phyloP scores from a whole-genome alignment of 1,139 yeast genomes.

The Kurtzmaniella quercitrusa region DNA sequence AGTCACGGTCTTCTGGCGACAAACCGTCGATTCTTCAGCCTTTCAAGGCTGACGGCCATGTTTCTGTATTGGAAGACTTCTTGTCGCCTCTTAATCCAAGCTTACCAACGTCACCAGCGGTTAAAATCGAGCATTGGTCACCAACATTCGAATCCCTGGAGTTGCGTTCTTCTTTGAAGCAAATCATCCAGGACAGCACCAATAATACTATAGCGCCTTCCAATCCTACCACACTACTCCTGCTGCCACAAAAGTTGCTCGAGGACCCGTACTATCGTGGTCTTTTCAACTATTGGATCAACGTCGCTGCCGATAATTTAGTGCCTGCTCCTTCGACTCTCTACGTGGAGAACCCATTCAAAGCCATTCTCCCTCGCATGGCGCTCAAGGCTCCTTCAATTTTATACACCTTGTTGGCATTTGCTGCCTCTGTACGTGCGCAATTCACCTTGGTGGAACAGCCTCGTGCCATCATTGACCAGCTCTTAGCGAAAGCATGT shows the following conservation, averaged over 20 bases:
- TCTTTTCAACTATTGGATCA: constrained; percentile 60
- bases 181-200: neutral
- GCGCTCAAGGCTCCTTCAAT: constrained; percentile 61
- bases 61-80: constrained; percentile 8
- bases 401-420: constrained; percentile 60
- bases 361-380: constrained; percentile 60
- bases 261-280: constrained; percentile 57
- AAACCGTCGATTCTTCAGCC: neutral
- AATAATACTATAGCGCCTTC: constrained; percentile 6
- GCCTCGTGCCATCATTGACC: constrained; percentile 45
- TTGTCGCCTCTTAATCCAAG: constrained; percentile 7
- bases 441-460: constrained; percentile 27
- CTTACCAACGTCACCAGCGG: neutral
- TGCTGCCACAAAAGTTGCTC: constrained; percentile 51
- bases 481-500: constrained; percentile 52
- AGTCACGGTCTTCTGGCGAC: neutral
- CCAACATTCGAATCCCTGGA: neutral
- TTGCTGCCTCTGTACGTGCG: constrained; percentile 54
- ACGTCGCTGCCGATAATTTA: constrained; percentile 56
- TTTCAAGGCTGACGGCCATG: neutral
- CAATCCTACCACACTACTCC: constrained; percentile 41
- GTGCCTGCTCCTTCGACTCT: constrained; percentile 65
- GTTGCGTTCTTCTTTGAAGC: neutral
- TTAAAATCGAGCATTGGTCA: neutral
- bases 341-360: constrained; percentile 65